These are phyloP conservation scores for Setaria italica DNA, from an alignment of 202 grass and related monocot species.

Conservation along the genomic window DNA sequence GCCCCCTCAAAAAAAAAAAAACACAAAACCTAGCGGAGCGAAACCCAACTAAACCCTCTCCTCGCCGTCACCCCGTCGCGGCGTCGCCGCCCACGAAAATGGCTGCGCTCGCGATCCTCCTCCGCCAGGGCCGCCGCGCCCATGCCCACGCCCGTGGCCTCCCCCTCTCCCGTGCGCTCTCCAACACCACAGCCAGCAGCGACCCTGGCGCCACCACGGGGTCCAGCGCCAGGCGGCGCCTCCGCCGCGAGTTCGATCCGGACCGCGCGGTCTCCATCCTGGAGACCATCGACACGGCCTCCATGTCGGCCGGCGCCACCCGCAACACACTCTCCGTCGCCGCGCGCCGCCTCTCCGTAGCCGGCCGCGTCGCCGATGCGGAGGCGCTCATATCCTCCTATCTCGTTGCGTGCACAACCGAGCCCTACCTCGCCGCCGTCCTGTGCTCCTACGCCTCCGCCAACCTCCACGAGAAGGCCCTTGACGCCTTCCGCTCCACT, in stretches of 20 bases:
- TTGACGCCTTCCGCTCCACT: constrained; percentile 57
- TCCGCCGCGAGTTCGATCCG: constrained; percentile 67
- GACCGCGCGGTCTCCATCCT: constrained; percentile 62
- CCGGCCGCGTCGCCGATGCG: constrained; percentile 52
- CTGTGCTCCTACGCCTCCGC: constrained; percentile 71
- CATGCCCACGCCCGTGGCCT: neutral
- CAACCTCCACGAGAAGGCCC: constrained; percentile 58
- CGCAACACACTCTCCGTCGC: constrained; percentile 64
- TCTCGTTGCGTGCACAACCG: constrained; percentile 47
- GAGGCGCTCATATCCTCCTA: constrained; percentile 71
- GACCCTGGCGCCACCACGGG: constrained; percentile 8
- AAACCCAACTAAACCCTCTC: constrained; percentile 18
- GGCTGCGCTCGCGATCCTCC: constrained; percentile 46
- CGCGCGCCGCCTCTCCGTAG: constrained; percentile 58
- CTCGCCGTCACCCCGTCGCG: neutral
- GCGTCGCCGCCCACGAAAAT: constrained; percentile 40
- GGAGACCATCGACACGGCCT: constrained; percentile 53
- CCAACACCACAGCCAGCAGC: neutral
- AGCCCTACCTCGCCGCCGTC: constrained; percentile 67
- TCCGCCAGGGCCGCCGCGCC: constrained; percentile 40
- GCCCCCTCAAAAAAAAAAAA: too few relatives aligned
- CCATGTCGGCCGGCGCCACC: constrained; percentile 51
- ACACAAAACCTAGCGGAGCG: constrained; percentile 38
- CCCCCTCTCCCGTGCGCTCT: constrained; percentile 42
- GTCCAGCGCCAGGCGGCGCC: constrained; percentile 39